A percentile compares a stretch with the other conserved stretches of the same genome.
Conservation (phyloP, 306 rosid genomes). For the Quercus dentata region DNA sequence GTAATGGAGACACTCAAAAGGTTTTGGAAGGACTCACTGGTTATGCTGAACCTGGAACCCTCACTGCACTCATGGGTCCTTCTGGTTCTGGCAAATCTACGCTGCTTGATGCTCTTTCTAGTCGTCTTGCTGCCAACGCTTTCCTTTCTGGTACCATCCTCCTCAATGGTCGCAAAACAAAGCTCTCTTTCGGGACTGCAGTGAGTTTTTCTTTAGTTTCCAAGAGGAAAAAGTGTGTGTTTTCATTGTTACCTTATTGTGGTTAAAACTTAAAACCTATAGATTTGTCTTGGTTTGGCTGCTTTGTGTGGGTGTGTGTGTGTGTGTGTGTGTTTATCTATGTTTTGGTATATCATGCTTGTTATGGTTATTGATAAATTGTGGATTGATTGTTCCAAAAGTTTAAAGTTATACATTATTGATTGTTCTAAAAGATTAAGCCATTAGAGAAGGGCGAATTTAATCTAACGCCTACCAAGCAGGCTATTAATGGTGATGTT, state of each 20-base stretch:
- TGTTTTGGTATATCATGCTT: too few species aligned
- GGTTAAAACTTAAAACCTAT: neutral
- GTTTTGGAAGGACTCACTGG: conserved; percentile 82
- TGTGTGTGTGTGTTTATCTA: too few species aligned
- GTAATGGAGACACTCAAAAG: conserved; percentile 81
- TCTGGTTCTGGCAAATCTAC: conserved; percentile 98
- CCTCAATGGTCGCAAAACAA: conserved; percentile 91
- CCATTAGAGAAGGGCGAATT: too few species aligned
- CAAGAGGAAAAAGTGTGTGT: neutral
- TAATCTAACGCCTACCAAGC: neutral
- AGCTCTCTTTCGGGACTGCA: conserved; percentile 92
- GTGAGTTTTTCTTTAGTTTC: conserved; percentile 36
- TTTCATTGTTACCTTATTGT: neutral
- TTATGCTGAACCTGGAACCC: conserved; percentile 89
- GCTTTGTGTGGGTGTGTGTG: too few species aligned
- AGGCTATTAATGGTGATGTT: neutral
- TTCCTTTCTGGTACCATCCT: conserved; percentile 81
- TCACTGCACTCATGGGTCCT: conserved; percentile 97
- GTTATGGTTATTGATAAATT: too few species aligned
- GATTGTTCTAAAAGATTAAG: too few species aligned
- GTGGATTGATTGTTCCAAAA: too few species aligned
- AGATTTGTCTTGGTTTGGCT: neutral
- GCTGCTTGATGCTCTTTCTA: conserved; percentile 88
- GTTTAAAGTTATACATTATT: too few species aligned
- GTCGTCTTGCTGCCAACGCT: conserved; percentile 89